These are phyloP conservation scores for Hypoxylon cercidicola DNA, from an alignment of 495 filamentous ascomycete genomes.

Conservation along the genomic window DNA sequence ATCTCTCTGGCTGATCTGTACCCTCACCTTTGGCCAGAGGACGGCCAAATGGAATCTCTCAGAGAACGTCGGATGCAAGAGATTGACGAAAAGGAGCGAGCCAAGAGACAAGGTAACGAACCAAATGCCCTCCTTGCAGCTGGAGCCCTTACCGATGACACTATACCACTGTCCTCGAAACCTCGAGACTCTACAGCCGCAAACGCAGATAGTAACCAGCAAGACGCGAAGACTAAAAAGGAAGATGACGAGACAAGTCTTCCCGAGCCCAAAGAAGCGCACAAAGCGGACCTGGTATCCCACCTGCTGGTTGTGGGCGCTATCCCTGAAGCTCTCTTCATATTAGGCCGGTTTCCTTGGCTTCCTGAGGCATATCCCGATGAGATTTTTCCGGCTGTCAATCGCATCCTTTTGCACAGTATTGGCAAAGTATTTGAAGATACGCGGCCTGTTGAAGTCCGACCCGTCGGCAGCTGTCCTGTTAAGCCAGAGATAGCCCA, in stretches of 20 bases:
- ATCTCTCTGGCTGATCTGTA: conserved; percentile 95
- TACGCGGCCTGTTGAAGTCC: conserved; percentile 42
- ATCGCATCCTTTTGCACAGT: conserved; percentile 84
- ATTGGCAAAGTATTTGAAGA: conserved; percentile 64
- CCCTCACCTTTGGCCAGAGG: conserved; percentile 87
- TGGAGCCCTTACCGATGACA: conserved; percentile 86
- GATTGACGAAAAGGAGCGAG: conserved; percentile 78
- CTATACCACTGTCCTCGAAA: conserved; percentile 39
- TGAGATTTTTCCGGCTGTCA: conserved; percentile 70
- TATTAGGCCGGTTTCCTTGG: conserved; percentile 92
- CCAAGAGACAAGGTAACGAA: conserved; percentile 69
- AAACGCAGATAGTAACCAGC: conserved; percentile 40
- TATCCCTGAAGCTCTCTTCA: conserved; percentile 90
- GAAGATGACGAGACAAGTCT: conserved; percentile 70
- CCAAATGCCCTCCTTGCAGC: conserved; percentile 91
- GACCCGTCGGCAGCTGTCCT: conserved; percentile 18
- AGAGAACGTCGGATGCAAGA: conserved; percentile 75
- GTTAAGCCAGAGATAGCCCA: conserved; percentile 41
- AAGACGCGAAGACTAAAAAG: conserved; percentile 53
- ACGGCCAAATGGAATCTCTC: conserved; percentile 80
- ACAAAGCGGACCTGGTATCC: conserved; percentile 85
- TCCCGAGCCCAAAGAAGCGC: conserved; percentile 81
- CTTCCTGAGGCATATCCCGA: conserved; percentile 84
- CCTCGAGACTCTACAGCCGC: conserved; percentile 48
- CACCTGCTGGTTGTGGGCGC: conserved; percentile 91